Evolutionary conservation across 192 early-diverging fungal genomes (phyloP), one percentile per base, ranked within the genome.

Genomic region (Dimargaris xerosporica): DNA sequence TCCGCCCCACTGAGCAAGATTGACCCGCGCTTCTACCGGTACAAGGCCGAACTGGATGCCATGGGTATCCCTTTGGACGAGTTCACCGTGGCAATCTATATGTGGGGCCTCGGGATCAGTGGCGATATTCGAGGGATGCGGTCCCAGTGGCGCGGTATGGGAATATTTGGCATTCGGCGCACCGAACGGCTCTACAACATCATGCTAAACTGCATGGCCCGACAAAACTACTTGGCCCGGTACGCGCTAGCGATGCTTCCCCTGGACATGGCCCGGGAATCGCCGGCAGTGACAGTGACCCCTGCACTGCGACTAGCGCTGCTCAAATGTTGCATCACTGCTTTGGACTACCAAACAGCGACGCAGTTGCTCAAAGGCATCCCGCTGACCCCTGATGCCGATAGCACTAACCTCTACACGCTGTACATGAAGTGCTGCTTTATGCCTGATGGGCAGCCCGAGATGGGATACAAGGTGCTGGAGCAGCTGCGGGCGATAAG

Each of bases 11-110:
- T 59, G 23, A 34, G 41, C 56, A 11, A 41, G 26, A 59, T 59
- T 34, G 56, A 59, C 56, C 56, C 34, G 2, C 56, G 56, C 16
- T 59, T 59, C 31, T 59, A 59, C 31, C 56, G 19, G 29, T 59
- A 59, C 41, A 29, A 41, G 56, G 31, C 30, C 56, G 31, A 39
- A n/a, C 5, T 59, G 19, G 56, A 59, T n/a, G 41, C 30, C 30
- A 28, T 15, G 29, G 41, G 23, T 16, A 42, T 59, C 31, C 56
- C 56, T 1, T 34, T 59, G 34, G 56, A 59, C 29, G 56, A 59
- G 13, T 9, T 19, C 19, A 39, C 31, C 12, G 1, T 59, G 26
- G 11, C 10, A 1, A 42, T 59, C 17, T 59, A 39, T 15, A 10
- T 59, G 5, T 59, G 34, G 28, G 56, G 56, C 31, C 39, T 59